These are phyloP conservation scores for Aspergillus sclerotioniger DNA, from an alignment of 495 filamentous ascomycete species.

Conservation along the genomic window DNA sequence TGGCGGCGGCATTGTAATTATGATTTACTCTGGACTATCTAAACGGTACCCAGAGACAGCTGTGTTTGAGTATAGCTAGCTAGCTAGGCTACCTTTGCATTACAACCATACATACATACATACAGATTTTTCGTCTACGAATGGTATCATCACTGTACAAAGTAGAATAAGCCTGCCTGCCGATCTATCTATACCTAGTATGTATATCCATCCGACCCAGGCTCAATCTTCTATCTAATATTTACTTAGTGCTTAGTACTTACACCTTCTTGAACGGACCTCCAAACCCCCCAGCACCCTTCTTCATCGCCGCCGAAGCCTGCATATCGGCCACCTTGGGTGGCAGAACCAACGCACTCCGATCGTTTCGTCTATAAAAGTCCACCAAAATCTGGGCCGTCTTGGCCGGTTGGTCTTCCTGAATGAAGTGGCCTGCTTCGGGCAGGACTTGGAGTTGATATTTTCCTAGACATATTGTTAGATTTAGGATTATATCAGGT, in stretches of 20 bases:
- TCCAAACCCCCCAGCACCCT: constrained; percentile 19
- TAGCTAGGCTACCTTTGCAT: no score
- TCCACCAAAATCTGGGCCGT: constrained; percentile 81
- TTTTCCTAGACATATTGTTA: constrained; percentile 58
- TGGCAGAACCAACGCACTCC: constrained; percentile 77
- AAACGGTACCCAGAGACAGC: no score
- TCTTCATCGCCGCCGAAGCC: constrained; percentile 44
- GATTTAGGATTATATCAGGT: not conserved
- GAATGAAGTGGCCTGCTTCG: constrained; percentile 93
- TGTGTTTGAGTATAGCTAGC: no score
- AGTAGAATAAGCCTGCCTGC: no score
- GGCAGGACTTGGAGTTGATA: constrained; percentile 95
- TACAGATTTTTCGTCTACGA: no score
- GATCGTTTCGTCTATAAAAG: constrained; percentile 88
- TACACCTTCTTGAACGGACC: not conserved
- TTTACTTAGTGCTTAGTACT: not conserved
- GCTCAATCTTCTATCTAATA: not conserved
- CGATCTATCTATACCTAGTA: no score
- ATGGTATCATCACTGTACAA: no score
- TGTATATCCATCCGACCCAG: no score
- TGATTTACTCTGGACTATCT: not conserved
- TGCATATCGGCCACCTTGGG: constrained; percentile 77
- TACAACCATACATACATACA: no score
- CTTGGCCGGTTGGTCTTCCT: constrained; percentile 90
- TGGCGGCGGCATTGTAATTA: constrained; percentile 5